Conservation (phyloP, 495 filamentous ascomycete species). For the Daldinia caldariorum region DNA sequence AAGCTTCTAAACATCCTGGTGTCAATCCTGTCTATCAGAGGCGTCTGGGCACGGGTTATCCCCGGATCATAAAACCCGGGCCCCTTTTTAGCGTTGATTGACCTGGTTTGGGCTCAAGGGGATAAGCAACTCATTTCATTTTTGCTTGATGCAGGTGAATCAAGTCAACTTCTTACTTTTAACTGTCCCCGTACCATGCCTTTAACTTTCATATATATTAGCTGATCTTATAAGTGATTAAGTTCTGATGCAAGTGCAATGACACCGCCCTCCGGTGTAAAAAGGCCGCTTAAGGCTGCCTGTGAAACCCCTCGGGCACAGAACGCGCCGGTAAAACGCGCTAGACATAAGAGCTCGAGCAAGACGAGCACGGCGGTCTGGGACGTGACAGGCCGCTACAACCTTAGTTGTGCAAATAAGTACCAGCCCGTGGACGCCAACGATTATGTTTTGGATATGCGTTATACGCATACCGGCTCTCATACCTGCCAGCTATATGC, state of each 20-base stretch:
- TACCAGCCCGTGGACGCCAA: slow-evolving; percentile 13
- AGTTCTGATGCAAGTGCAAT: not conserved
- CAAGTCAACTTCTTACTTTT: not conserved
- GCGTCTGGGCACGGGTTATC: slow-evolving; percentile 9
- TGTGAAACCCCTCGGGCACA: slow-evolving; percentile 4
- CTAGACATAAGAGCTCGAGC: slow-evolving; percentile 15
- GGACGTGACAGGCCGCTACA: slow-evolving; percentile 21
- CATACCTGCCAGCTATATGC: slow-evolving; percentile 23
- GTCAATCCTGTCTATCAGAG: not conserved
- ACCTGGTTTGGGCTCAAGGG: slow-evolving; percentile 23
- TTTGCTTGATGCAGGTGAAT: not conserved
- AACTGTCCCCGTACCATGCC: not conserved
- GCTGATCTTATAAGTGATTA: not conserved
- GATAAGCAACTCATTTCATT: slow-evolving; percentile 22
- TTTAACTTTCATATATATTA: not conserved
- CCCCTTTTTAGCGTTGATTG: slow-evolving; percentile 14
- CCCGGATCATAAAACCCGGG: slow-evolving; percentile 11
- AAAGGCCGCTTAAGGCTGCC: not conserved
- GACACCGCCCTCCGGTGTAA: not conserved
- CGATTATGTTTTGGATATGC: slow-evolving; percentile 21
- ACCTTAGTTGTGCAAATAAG: slow-evolving; percentile 11
- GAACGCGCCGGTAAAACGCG: slow-evolving; percentile 17
- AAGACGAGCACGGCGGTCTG: slow-evolving; percentile 10
- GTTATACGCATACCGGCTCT: slow-evolving; percentile 20
- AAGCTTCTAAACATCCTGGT: slow-evolving; percentile 2